phyloP scores from a whole-genome alignment of 2,329 filamentous ascomycete genomes.

The Pseudopyrenochaeta lycopersici region DNA sequence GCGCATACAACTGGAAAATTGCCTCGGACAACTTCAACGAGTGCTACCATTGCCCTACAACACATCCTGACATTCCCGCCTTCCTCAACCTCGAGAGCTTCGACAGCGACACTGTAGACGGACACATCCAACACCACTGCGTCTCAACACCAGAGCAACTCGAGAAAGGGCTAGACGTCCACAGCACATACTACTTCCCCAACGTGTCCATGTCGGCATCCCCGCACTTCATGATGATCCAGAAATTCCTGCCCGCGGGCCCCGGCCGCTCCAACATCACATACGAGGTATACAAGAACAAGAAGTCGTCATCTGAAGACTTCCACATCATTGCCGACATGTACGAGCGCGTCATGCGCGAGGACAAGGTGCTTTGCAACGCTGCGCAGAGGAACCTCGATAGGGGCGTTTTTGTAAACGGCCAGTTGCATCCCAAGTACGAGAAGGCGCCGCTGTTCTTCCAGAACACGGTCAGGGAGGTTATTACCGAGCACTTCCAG shows the following conservation, averaged over 20 bases:
- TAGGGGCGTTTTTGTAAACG: constrained; percentile 67
- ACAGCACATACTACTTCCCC: constrained; percentile 41
- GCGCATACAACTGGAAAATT: constrained; percentile 40
- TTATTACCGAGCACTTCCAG: constrained; percentile 45
- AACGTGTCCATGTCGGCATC: constrained; percentile 31
- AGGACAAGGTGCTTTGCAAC: constrained; percentile 69
- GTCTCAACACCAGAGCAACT: constrained; percentile 25
- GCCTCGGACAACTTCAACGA: constrained; percentile 69
- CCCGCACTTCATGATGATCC: constrained; percentile 67
- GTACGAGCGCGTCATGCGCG: constrained; percentile 69
- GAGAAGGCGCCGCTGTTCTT: constrained; percentile 67
- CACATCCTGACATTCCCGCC: constrained; percentile 65
- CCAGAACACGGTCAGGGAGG: constrained; percentile 59
- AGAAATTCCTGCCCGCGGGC: constrained; percentile 65
- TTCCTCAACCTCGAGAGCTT: constrained; percentile 66
- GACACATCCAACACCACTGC: constrained; percentile 38
- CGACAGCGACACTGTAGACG: constrained; percentile 31
- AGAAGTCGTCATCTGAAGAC: constrained; percentile 63
- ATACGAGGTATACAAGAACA: constrained; percentile 70
- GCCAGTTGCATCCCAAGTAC: constrained; percentile 66
- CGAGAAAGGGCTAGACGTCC: constrained; percentile 26
- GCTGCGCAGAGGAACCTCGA: constrained; percentile 68
- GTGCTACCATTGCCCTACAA: constrained; percentile 69
- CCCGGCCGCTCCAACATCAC: constrained; percentile 61
- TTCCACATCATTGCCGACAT: constrained; percentile 66